Conservation (phyloP, 2,329 filamentous ascomycete species). For the Pestalotiopsis sp. region DNA sequence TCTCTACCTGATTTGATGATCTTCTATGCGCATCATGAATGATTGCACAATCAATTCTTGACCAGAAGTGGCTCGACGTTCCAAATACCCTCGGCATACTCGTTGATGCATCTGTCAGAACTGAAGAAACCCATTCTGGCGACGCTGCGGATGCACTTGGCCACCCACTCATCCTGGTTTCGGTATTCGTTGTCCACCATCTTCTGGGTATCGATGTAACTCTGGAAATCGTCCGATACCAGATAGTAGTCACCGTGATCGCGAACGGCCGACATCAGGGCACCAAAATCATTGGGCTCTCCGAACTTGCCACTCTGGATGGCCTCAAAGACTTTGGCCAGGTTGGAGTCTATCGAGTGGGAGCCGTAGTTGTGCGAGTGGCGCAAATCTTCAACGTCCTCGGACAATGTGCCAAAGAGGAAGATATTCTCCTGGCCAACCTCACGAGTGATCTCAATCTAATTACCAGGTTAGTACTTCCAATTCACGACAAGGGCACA, state of each 20-base stretch:
- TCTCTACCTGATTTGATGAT: background rate
- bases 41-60: constrained; percentile 28
- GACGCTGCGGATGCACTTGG: constrained; percentile 86
- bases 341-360: constrained; percentile 75
- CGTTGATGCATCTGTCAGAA: constrained; percentile 91
- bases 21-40: background rate
- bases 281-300: constrained; percentile 75
- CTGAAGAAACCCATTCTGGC: constrained; percentile 97
- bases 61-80: constrained; percentile 81
- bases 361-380: constrained; percentile 84
- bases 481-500: background rate
- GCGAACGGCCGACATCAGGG: constrained; percentile 80
- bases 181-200: constrained; percentile 91
- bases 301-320: constrained; percentile 85
- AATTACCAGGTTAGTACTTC: constrained; percentile 14
- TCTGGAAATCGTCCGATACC: constrained; percentile 95
- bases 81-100: constrained; percentile 98
- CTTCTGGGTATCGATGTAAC: constrained; percentile 87
- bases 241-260: constrained; percentile 98
- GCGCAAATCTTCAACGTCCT: constrained; percentile 95
- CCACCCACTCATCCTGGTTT: constrained; percentile 90
- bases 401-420: constrained; percentile 93
- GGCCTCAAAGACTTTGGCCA: constrained; percentile 79
- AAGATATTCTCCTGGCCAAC: constrained; percentile 98
- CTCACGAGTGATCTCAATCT: constrained; percentile 96